Evolutionary conservation across 2,329 filamentous ascomycete species (phyloP), one percentile per base, ranked within the genome.

Genomic region (Kalmusia sp.): DNA sequence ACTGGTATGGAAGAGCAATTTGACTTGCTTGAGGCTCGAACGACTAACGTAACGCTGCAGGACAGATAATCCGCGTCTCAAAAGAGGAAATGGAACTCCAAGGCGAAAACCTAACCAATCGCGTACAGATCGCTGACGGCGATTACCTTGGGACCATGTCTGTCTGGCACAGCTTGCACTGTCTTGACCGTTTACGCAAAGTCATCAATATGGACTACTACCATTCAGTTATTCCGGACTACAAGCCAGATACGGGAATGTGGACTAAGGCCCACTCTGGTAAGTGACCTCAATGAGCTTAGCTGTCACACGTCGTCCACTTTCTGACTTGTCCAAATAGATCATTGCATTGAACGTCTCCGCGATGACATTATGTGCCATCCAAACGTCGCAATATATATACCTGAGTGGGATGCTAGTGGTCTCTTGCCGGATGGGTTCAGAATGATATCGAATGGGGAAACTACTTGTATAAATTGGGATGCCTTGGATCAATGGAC

Each of bases 341-440:
- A 50, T 35, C 48, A 50, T 33, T 50, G 48, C 22, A 50, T 50
- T n/a, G 48, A 50, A n/a, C 37, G 48, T 14, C 27, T 50, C 28
- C 48, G 48, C 15, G 31, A 30, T 21, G 48, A 50, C 28, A 19
- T 50, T 14, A 43, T 50, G 37, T 50, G 48, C 14, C 48, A 50
- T 25, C 37, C 48, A 2, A 43, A 50, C 15, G 35, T 22, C 28
- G 48, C 48, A n/a, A 30, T 50, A 2, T 50, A 43, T 19, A 37
- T 50, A 9, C 38, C 48, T 9, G 19, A 43, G 24, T 50, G 48
- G 48, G 48, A 35, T 7, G 14, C 33, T 12, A 50, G 31, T 11
- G 24, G 30, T 24, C 12, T 11, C 27, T 38, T 34, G 3, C 48
- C 48, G 3, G 48, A 50, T 21, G 48, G 48, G 7, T 41, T 50